Evolutionary conservation across 495 filamentous ascomycete genomes (phyloP).

Genomic region (Penicillium longicatenatum): DNA sequence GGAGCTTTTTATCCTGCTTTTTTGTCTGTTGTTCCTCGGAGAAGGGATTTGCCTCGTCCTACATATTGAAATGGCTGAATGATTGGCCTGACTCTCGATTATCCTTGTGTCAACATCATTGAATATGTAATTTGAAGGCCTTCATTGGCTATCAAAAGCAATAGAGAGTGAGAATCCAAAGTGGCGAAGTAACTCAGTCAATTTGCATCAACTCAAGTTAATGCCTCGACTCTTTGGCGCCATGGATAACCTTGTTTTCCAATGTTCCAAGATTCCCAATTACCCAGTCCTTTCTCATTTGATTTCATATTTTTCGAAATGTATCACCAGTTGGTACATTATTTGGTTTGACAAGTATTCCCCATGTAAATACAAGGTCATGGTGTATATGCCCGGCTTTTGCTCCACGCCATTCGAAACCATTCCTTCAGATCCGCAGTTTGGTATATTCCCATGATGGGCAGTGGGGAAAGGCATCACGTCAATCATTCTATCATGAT

Average conservation of each 20-base stretch:
- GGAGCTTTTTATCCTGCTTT: background rate
- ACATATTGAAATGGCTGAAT: background rate
- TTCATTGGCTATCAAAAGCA: too few species aligned
- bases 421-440: background rate
- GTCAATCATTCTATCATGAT: background rate
- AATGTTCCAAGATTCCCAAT: too few species aligned
- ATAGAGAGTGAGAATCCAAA: too few species aligned
- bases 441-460: background rate
- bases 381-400: background rate
- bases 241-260: too few species aligned
- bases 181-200: too few species aligned
- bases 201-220: too few species aligned
- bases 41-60: too few species aligned
- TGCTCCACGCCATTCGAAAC: background rate
- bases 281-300: too few species aligned
- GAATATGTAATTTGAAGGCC: too few species aligned
- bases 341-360: background rate
- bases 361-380: background rate
- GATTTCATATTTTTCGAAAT: background rate
- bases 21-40: too few species aligned
- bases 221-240: too few species aligned
- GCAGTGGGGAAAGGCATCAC: background rate
- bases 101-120: too few species aligned
- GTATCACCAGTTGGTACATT: background rate
- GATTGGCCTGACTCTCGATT: background rate